These are phyloP conservation scores for Vaccinium vitisidaea DNA, from an alignment of 148 eudicot genomes.

Conservation along the genomic window DNA sequence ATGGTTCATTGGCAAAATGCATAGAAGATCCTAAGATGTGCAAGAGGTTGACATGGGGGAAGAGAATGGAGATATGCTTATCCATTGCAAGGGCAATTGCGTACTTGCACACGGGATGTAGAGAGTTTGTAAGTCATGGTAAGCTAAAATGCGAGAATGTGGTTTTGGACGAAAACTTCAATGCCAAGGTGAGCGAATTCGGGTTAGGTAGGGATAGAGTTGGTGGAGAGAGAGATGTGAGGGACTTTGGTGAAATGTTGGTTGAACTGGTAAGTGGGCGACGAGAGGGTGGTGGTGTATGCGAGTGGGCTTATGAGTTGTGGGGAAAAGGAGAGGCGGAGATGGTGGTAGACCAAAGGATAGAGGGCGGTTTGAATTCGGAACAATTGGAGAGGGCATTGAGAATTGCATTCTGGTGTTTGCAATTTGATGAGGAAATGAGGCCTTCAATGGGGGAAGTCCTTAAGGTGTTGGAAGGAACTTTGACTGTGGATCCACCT, in stretches of 20 bases:
- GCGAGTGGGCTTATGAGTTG: conserved; percentile 42
- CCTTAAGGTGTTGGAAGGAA: conserved; percentile 62
- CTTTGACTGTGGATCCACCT: conserved; percentile 52
- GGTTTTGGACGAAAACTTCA: conserved; percentile 45
- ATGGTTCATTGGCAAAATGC: conserved; percentile 44
- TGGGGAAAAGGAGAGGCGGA: conserved; percentile 38
- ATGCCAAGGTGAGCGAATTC: conserved; percentile 53
- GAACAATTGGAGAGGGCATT: conserved; percentile 54
- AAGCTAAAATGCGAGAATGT: conserved; percentile 47
- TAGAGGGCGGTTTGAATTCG: conserved; percentile 32
- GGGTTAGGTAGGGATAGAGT: conserved; percentile 27
- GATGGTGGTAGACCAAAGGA: conserved; percentile 37
- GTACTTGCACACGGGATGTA: conserved; percentile 60
- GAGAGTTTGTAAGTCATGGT: conserved; percentile 65
- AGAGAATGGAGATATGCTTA: conserved; percentile 45
- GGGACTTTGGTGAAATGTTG: conserved; percentile 52
- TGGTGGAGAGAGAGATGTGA: conserved; percentile 37
- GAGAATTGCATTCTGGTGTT: conserved; percentile 64
- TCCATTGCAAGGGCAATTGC: conserved; percentile 49
- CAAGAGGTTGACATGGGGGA: conserved; percentile 52
- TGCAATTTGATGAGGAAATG: conserved; percentile 50
- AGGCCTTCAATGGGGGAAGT: conserved; percentile 76
- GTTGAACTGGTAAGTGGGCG: conserved; percentile 42
- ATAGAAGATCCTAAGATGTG: conserved; percentile 39
- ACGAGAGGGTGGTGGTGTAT: conserved; percentile 26